Base-by-base conservation (phyloP, 2,329 filamentous ascomycete species). In the Neonectria coccinea region DNA sequence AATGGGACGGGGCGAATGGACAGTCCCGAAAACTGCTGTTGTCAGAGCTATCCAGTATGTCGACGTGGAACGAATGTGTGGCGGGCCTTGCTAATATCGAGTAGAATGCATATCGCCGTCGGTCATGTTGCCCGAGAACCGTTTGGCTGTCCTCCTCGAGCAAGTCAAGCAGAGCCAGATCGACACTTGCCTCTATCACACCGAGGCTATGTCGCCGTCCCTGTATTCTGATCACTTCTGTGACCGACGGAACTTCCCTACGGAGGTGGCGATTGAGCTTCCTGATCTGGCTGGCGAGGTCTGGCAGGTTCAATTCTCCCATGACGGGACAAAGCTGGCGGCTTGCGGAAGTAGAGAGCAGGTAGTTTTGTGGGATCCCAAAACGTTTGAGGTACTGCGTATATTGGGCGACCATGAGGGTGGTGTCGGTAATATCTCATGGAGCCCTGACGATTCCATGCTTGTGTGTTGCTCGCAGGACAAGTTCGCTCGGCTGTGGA, bases 121-220 rank as follows among this genome's bases (percentile, higher is more conserved):
- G 4, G 92, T 97, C 48, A 98, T 99, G 94, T 91, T 99, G 59
- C 96, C 96, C 1, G 93, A 97, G 75, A 92, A 96, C 77, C 90
- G 96, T 7, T 84, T 99, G 48, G 93, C 93, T 2, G 86, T 89
- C 36, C 83, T 99, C 16, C 82, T 99, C 56, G 86, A 94, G 62
- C 90, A 97, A 69, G 89, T 97, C 41, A 97, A 97, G 76, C 86
- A 91, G 66, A 88, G 86, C 67, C 95, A 97, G 80, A 92, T 97
- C 63, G 87, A 90, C 56, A 88, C 87, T 31, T 99, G 96, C 76
- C 81, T 94, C 42, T 98, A 94, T 78, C 96, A 99, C 80, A 97
- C 97, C 57, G 93, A 90, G 4, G 85, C 89, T 2, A 80, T 84
- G 4, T 87, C 92, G 1, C 94, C 94, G 1, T 97, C 94, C 4